Evolutionary conservation across 2,329 filamentous ascomycete genomes (phyloP).

Genomic region (Ceratocystiopsis brevicomis): DNA sequence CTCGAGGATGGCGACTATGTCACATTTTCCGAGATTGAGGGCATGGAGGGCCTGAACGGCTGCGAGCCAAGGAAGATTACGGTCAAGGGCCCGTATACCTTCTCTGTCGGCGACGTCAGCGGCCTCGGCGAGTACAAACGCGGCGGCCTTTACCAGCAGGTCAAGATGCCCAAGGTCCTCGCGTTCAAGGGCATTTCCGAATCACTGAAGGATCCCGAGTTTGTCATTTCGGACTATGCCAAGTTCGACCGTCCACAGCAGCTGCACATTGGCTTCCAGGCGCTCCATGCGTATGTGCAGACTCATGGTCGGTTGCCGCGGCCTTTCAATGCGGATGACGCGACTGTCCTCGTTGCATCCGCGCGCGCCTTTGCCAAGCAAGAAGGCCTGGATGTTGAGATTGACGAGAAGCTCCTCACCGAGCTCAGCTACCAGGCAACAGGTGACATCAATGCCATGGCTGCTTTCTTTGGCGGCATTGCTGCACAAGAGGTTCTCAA

Average conservation of each 20-base stretch:
- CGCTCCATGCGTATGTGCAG: conserved; percentile 70
- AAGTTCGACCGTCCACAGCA: conserved; percentile 93
- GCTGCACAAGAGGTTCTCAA: conserved; percentile 91
- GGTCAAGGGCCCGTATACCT: conserved; percentile 91
- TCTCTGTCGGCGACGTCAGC: conserved; percentile 87
- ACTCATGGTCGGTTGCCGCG: conserved; percentile 57
- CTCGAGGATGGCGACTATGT: conserved; percentile 93
- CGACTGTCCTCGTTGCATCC: conserved; percentile 54
- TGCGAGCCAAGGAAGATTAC: conserved; percentile 74
- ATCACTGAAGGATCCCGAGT: conserved; percentile 70
- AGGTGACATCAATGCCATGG: conserved; percentile 80
- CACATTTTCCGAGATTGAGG: conserved; percentile 81
- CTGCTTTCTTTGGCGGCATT: conserved; percentile 86
- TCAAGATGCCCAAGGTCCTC: conserved; percentile 94
- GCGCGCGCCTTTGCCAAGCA: conserved; percentile 56
- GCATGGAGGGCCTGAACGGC: conserved; percentile 75
- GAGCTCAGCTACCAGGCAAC: conserved; percentile 89
- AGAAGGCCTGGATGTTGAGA: conserved; percentile 60
- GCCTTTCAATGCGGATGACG: conserved; percentile 72
- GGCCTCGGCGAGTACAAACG: conserved; percentile 71
- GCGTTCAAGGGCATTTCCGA: conserved; percentile 68
- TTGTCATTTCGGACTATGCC: conserved; percentile 85
- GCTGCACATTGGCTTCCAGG: conserved; percentile 82
- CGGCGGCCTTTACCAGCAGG: conserved; percentile 81
- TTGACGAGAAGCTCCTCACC: conserved; percentile 81